Evolutionary conservation across 2,329 filamentous ascomycete genomes (phyloP).

Genomic region (Gyromitra esculenta): DNA sequence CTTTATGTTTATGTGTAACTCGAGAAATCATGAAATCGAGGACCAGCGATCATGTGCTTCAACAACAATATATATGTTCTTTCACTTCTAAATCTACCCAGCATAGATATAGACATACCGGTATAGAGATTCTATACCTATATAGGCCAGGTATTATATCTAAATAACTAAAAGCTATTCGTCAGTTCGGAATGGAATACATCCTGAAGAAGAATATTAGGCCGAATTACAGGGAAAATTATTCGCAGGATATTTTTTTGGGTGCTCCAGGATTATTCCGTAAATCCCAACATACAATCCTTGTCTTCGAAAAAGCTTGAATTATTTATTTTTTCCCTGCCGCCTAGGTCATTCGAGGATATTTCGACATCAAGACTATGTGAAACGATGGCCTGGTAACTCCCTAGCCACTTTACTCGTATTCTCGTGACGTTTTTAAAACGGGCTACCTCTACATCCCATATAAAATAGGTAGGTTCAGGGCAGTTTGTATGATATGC

Average conservation of each 20-base stretch:
- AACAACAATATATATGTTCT: not conserved
- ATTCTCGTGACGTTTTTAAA: too few relatives aligned
- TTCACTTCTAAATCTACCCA: not conserved
- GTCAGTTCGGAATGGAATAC: too few relatives aligned
- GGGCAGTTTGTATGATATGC: too few relatives aligned
- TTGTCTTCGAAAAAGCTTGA: constrained; percentile 1
- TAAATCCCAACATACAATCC: not conserved
- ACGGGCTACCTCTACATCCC: too few relatives aligned
- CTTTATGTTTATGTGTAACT: not conserved
- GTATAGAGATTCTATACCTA: not conserved
- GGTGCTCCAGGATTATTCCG: not conserved
- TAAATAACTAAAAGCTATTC: not conserved
- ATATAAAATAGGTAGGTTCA: too few relatives aligned
- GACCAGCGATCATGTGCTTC: constrained; percentile 6
- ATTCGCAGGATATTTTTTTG: constrained; percentile 2
- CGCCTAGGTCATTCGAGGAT: not conserved
- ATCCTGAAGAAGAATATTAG: not conserved
- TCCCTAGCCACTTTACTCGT: not conserved
- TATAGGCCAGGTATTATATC: not conserved
- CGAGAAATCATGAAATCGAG: not conserved
- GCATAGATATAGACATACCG: not conserved
- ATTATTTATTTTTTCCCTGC: not conserved
- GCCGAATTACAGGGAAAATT: not conserved
- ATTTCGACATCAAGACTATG: not conserved
- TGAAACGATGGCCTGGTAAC: not conserved